phyloP scores from a whole-genome alignment of 371 early-diverging fungal species.

The Rhizopus microsporus region DNA sequence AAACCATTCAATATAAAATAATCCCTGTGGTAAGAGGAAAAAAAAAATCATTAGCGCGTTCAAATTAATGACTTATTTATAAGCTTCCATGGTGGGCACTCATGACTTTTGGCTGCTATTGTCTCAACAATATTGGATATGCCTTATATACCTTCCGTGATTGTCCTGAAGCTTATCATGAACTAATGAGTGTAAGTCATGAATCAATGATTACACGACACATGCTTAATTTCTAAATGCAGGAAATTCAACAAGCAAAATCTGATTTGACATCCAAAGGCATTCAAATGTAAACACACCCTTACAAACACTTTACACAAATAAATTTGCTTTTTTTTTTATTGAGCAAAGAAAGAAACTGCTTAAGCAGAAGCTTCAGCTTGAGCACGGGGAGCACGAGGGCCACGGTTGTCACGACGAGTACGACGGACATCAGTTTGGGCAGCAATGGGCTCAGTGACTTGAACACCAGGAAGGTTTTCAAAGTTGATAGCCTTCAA shows the following conservation, averaged over 20 bases:
- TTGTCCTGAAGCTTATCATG: conserved; percentile 85
- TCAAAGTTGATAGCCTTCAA: conserved; percentile 96
- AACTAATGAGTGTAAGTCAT: conserved; percentile 70
- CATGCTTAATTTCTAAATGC: background rate
- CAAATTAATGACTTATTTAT: background rate
- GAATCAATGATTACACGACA: no score
- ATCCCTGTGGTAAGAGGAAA: conserved; percentile 55
- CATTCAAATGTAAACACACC: conserved; percentile 25
- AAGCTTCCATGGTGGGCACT: conserved; percentile 84
- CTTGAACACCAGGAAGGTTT: conserved; percentile 72
- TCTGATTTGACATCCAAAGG: conserved; percentile 63
- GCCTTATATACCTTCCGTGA: conserved; percentile 86
- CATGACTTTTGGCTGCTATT: conserved; percentile 83
- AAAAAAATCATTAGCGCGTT: background rate
- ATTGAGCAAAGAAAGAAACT: conserved; percentile 3
- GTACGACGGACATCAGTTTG: conserved; percentile 31
- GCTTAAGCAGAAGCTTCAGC: conserved; percentile 13
- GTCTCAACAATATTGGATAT: conserved; percentile 82
- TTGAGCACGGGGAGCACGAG: conserved; percentile 14
- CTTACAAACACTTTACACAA: background rate
- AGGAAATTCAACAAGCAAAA: conserved; percentile 39
- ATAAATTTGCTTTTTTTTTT: background rate
- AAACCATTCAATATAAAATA: conserved; percentile 57
- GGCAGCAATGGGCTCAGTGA: conserved; percentile 41
- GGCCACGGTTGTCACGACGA: conserved; percentile 31